phyloP scores from a whole-genome alignment of 164 flowering plant species.

The Vitis labrusca region DNA sequence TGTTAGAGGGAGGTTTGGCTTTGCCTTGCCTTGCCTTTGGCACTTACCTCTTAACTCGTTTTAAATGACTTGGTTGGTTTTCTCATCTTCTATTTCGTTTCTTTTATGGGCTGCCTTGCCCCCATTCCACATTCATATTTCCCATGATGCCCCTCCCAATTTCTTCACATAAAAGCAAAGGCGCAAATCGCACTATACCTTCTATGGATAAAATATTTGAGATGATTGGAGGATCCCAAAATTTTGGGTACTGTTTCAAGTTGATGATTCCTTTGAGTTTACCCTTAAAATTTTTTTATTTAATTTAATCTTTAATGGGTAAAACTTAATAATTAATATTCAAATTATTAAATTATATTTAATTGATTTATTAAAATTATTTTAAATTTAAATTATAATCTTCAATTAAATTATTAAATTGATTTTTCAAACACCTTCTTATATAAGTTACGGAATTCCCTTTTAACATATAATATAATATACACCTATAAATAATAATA shows the following conservation, averaged over 20 bases:
- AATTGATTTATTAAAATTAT: too few relatives aligned
- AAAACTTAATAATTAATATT: too few relatives aligned
- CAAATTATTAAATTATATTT: too few relatives aligned
- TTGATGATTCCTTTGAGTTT: too few relatives aligned
- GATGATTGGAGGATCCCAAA: not conserved
- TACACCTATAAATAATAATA: too few relatives aligned
- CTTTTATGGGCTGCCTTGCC: constrained; percentile 13
- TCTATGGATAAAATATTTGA: not conserved
- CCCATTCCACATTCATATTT: constrained; percentile 16
- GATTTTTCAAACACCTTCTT: too few relatives aligned
- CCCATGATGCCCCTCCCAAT: constrained; percentile 18
- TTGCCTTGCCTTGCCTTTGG: constrained; percentile 31
- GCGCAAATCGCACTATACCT: constrained; percentile 11
- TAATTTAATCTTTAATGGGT: too few relatives aligned
- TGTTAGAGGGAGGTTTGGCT: constrained; percentile 11
- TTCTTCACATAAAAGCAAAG: constrained; percentile 34
- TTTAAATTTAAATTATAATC: too few relatives aligned
- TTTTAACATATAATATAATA: too few relatives aligned
- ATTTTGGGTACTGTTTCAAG: not conserved
- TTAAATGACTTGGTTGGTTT: constrained; percentile 17
- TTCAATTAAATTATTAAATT: too few relatives aligned
- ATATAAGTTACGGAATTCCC: accelerated
- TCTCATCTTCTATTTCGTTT: not conserved
- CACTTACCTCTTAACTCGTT: constrained; percentile 16
- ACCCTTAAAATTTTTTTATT: too few relatives aligned